phyloP scores from a whole-genome alignment of 2,329 filamentous ascomycete genomes.

The Emergomyces orientalis region DNA sequence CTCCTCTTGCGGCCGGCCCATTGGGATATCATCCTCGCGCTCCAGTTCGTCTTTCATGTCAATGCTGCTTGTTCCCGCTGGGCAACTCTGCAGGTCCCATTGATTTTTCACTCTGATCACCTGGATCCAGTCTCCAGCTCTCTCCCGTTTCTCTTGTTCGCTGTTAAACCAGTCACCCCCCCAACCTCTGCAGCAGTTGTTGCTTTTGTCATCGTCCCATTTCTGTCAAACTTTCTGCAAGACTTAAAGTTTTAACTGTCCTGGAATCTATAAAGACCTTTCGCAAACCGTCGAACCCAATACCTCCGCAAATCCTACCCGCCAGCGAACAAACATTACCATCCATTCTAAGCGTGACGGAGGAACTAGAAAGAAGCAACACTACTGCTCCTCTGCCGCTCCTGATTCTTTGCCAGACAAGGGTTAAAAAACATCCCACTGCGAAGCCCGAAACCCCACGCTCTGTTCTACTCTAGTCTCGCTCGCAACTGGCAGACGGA shows the following conservation, averaged over 20 bases:
- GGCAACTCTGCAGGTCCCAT: neutral
- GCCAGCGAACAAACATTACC: neutral
- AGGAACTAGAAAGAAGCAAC: neutral
- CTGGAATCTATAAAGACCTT: neutral
- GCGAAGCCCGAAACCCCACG: conserved; percentile 1
- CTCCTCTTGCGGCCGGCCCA: neutral
- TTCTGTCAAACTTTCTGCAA: neutral
- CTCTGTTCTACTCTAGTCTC: neutral
- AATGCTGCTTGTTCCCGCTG: neutral
- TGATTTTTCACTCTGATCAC: neutral
- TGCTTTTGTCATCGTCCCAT: neutral
- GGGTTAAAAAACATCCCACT: neutral
- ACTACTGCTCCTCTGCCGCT: neutral
- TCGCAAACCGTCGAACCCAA: neutral
- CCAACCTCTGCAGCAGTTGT: too few species aligned
- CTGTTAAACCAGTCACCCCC: neutral
- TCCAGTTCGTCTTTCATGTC: neutral
- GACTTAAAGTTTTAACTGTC: too few species aligned
- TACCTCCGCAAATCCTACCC: neutral
- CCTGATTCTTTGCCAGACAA: neutral
- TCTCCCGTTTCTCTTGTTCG: neutral
- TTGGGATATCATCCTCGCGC: neutral
- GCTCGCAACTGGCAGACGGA: neutral
- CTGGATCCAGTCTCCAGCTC: neutral
- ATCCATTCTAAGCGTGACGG: neutral